phyloP scores from a whole-genome alignment of 352 stramenopile genomes.

The Aphanomyces euteiches region DNA sequence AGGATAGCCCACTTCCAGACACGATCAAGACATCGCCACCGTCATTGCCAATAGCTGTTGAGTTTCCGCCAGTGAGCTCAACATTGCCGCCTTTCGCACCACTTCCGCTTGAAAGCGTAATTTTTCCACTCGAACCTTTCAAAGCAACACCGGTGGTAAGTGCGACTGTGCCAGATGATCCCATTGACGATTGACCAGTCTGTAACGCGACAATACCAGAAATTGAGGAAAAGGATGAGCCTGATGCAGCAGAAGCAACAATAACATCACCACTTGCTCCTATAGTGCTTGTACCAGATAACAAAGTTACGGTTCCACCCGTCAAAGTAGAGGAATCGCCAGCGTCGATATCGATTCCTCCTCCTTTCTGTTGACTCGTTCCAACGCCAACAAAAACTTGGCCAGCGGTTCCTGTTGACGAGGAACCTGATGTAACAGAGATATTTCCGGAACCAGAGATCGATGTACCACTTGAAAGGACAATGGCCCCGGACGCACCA shows the following conservation, averaged over 20 bases:
- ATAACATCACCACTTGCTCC: conserved; percentile 44
- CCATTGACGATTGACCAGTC: conserved; percentile 26
- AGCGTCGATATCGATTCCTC: background rate
- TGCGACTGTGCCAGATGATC: conserved; percentile 41
- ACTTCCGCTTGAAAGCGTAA: conserved; percentile 50
- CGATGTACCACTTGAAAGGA: conserved; percentile 6
- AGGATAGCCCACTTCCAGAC: conserved; percentile 45
- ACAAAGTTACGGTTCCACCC: conserved; percentile 43
- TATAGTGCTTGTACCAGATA: conserved; percentile 43
- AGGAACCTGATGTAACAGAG: background rate
- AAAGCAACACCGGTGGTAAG: conserved; percentile 44
- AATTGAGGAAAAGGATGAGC: background rate
- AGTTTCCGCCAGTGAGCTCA: conserved; percentile 40
- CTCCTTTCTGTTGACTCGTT: conserved; percentile 10
- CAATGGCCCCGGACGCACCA: conserved; percentile 16
- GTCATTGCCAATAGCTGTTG: conserved; percentile 32
- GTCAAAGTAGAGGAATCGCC: conserved; percentile 12
- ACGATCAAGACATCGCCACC: conserved; percentile 42
- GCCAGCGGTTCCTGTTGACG: background rate
- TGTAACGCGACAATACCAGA: background rate
- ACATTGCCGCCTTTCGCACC: conserved; percentile 43
- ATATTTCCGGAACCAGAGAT: conserved; percentile 5
- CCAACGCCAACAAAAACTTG: background rate
- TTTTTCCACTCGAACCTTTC: conserved; percentile 39
- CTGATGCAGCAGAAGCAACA: conserved; percentile 43